phyloP scores from a whole-genome alignment of 805 yeast genomes.

The Metschnikowia amazonensis region DNA sequence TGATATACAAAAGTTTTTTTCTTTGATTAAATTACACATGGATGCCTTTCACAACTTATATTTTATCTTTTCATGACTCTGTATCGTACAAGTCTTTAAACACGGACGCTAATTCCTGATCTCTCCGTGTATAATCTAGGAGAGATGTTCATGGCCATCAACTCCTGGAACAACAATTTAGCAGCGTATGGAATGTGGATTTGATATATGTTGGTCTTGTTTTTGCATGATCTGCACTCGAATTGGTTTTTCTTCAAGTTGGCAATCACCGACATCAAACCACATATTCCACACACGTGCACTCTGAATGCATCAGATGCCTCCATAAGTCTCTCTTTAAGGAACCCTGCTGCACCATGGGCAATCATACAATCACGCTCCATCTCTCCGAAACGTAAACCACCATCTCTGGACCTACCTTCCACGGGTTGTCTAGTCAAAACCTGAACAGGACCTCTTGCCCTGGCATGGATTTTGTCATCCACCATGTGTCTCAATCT shows the following conservation, averaged over 20 bases:
- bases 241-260: conserved; percentile 95
- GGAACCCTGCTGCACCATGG: conserved; percentile 98
- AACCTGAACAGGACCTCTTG: conserved; percentile 98
- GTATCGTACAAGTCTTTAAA: conserved; percentile 12
- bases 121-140: conserved; percentile 96
- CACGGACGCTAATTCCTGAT: conserved; percentile 51
- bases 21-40: not conserved
- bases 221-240: conserved; percentile 97
- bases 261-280: conserved; percentile 96
- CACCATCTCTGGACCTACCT: conserved; percentile 99
- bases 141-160: conserved; percentile 99
- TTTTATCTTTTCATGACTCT: conserved; percentile 1
- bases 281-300: conserved; percentile 97
- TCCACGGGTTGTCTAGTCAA: conserved; percentile 98
- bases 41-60: not conserved
- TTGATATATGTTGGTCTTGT: conserved; percentile 96
- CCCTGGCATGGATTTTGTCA: conserved; percentile 98
- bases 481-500: conserved; percentile 99
- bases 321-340: conserved; percentile 97
- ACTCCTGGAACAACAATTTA: conserved; percentile 93
- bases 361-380: conserved; percentile 99
- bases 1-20: too few species aligned
- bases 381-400: conserved; percentile 98
- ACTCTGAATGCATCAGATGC: conserved; percentile 99
- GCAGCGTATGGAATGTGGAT: conserved; percentile 98